Evolutionary conservation across 2,329 filamentous ascomycete species (phyloP), one percentile per base, ranked within the genome.

Genomic region (Colletotrichum abscissum): DNA sequence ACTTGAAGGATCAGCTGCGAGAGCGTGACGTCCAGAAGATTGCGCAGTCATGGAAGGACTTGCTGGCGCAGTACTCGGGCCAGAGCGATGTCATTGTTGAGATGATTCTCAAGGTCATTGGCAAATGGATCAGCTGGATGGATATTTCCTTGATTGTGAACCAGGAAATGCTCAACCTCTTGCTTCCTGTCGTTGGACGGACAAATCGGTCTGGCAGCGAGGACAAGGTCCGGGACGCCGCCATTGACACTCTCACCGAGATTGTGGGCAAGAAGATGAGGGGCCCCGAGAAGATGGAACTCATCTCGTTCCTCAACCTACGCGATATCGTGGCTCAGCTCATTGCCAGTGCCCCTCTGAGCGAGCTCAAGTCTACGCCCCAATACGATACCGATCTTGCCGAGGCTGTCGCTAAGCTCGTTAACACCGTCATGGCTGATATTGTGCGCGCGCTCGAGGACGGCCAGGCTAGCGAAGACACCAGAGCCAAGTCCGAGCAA

Each of bases 181-280:
- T 99, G 72, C 92, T 98, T 79, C 93, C 97, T 76, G 90, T 98
- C 76, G 93, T 97, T 69, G 94, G 94, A n/a, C 93, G 92, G 82
- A 87, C 91, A 79, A 89, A 91, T 81, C 80, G 88, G 75, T 83
- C 88, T 78, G 84, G 90, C 78, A 82, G 89, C 80, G 87, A 93
- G 84, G 95, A 97, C 80, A 94, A 92, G 81, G 93, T 97, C 75
- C 92, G 95, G 76, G 94, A 98, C 84, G 93, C 95, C 22, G 96
- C 97, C 65, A 95, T 98, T 78, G 95, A 98, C 79, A 95, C 97
- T 33, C 93, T 99, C 80, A 98, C 95, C 5, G 96, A 99, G 84
- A 97, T 98, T 77, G 94, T 97, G 71, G 93, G 92, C 82, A 99
- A 99, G 88, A 98, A 98, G 87, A 99, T 99, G 97, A 95, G 94